Conservation (phyloP, 148 eudicot species). For the Beta vulgaris region DNA sequence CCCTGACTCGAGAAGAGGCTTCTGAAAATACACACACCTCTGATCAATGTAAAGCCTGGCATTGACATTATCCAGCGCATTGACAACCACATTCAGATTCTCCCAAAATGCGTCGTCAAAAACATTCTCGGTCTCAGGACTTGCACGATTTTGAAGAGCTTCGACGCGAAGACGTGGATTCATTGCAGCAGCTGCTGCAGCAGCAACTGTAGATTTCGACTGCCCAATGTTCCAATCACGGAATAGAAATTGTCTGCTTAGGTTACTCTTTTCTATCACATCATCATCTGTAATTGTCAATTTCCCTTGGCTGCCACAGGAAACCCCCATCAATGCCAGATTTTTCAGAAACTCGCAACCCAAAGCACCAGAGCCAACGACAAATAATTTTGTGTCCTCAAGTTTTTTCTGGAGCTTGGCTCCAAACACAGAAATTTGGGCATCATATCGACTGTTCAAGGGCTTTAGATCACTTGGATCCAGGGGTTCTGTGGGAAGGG, state of each 20-base stretch:
- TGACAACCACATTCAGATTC: conserved; percentile 54
- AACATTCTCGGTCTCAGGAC: conserved; percentile 71
- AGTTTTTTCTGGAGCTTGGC: conserved; percentile 67
- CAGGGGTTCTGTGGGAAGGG: conserved; percentile 63
- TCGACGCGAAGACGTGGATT: conserved; percentile 51
- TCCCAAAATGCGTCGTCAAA: conserved; percentile 76
- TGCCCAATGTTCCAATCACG: conserved; percentile 84
- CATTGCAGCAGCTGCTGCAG: conserved; percentile 60
- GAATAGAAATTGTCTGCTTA: conserved; percentile 76
- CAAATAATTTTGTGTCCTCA: conserved; percentile 56
- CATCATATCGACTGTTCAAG: conserved; percentile 71
- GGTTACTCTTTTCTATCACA: conserved; percentile 79
- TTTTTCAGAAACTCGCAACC: conserved; percentile 78
- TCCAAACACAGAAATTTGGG: conserved; percentile 76
- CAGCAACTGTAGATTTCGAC: conserved; percentile 79
- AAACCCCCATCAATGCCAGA: conserved; percentile 72
- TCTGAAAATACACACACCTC: conserved; percentile 70
- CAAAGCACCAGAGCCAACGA: conserved; percentile 78
- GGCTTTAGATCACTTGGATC: conserved; percentile 61
- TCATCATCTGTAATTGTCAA: conserved; percentile 76
- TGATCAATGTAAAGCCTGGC: conserved; percentile 80
- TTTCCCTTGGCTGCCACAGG: conserved; percentile 61
- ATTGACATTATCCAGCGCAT: conserved; percentile 72
- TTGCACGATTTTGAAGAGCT: conserved; percentile 76
- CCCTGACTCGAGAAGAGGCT: conserved; percentile 71